Conservation (phyloP, 2,329 filamentous ascomycete species). For the Colletotrichum coccodes region DNA sequence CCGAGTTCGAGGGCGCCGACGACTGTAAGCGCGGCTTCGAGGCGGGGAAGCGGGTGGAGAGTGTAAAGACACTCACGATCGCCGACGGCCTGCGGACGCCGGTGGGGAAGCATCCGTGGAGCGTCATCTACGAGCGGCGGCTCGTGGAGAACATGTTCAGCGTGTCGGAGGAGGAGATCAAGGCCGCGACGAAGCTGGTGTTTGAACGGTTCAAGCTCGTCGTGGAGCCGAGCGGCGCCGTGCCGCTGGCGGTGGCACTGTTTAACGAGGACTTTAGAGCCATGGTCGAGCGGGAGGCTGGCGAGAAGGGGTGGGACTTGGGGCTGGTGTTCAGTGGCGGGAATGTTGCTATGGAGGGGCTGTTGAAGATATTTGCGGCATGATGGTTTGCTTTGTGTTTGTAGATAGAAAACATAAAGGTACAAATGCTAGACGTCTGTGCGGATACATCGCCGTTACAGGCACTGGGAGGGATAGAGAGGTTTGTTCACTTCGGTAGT, state of each 20-base stretch:
- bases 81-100: slow-evolving; percentile 91
- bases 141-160: slow-evolving; percentile 77
- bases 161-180: slow-evolving; percentile 86
- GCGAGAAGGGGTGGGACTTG: slow-evolving; percentile 78
- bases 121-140: slow-evolving; percentile 75
- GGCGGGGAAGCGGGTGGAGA: slow-evolving; percentile 69
- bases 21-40: slow-evolving; percentile 80
- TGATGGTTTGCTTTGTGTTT: not conserved
- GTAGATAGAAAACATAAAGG: too few species aligned
- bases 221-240: slow-evolving; percentile 87
- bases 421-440: too few species aligned
- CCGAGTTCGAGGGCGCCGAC: slow-evolving; percentile 83
- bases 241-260: slow-evolving; percentile 83
- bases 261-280: slow-evolving; percentile 86
- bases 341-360: slow-evolving; percentile 65
- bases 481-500: not conserved
- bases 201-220: slow-evolving; percentile 91
- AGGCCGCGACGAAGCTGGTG: slow-evolving; percentile 78
- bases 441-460: not conserved
- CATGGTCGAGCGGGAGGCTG: slow-evolving; percentile 76
- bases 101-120: slow-evolving; percentile 81
- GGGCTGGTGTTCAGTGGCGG: slow-evolving; percentile 70
- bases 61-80: slow-evolving; percentile 81
- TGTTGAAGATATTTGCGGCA: slow-evolving; percentile 60
- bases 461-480: not conserved